These are phyloP conservation scores for Phylloboletellus chloephorus DNA, from an alignment of 1,284 basidiomycete species.

Conservation along the genomic window DNA sequence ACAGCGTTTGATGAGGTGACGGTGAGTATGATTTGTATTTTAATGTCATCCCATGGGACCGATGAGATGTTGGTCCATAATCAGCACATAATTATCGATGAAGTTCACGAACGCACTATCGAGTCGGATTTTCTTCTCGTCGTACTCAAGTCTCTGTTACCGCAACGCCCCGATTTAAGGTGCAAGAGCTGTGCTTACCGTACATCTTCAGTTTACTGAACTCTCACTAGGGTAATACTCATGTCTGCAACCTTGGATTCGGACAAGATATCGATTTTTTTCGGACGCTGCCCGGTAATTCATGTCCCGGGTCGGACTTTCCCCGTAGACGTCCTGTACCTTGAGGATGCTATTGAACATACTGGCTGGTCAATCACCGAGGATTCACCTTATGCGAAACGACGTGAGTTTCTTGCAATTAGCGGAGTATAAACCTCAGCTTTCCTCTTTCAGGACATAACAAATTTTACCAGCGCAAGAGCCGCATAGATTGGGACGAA, in stretches of 20 bases:
- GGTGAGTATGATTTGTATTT: slow-evolving; percentile 36
- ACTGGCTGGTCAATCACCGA: slow-evolving; percentile 84
- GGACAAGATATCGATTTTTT: slow-evolving; percentile 90
- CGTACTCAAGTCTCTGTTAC: slow-evolving; percentile 85
- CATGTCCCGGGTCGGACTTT: slow-evolving; percentile 96
- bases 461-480: slow-evolving; percentile 61
- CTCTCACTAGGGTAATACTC: slow-evolving; percentile 69
- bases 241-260: slow-evolving; percentile 99
- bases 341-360: slow-evolving; percentile 91
- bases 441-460: slow-evolving; percentile 42
- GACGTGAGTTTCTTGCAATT: slow-evolving; percentile 41
- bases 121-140: slow-evolving; percentile 98
- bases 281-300: slow-evolving; percentile 85
- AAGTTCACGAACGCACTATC: slow-evolving; percentile 93
- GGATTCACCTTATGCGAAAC: slow-evolving; percentile 79
- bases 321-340: slow-evolving; percentile 83
- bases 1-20: slow-evolving; percentile 93
- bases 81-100: slow-evolving; percentile 60
- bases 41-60: slow-evolving; percentile 2
- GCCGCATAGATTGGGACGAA: slow-evolving; percentile 70
- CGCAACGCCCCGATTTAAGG: slow-evolving; percentile 82
- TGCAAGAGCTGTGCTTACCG: slow-evolving; percentile 28
- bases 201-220: not conserved
- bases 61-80: slow-evolving; percentile 6
- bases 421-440: slow-evolving; percentile 1